Conservation (phyloP, 2,329 filamentous ascomycete genomes). For the Trichothecium roseum region DNA sequence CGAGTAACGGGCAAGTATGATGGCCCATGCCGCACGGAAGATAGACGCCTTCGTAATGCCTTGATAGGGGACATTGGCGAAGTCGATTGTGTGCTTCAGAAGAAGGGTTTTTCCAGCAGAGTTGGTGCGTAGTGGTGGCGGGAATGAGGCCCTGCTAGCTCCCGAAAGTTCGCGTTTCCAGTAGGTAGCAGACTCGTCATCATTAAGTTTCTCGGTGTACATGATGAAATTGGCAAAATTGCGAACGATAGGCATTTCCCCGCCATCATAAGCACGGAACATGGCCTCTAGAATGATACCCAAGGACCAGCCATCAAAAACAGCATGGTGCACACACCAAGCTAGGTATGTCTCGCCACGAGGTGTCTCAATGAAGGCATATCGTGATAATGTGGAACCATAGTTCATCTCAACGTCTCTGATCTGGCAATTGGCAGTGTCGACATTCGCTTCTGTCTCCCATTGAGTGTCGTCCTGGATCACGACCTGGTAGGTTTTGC, state of each 20-base stretch:
- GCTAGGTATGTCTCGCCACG: conserved; percentile 1
- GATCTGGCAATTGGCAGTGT: background rate
- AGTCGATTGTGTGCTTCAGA: background rate
- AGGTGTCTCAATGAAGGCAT: conserved; percentile 4
- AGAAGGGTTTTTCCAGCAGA: background rate
- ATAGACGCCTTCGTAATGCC: background rate
- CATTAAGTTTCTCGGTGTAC: conserved; percentile 23
- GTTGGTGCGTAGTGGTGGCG: background rate
- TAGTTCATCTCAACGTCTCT: conserved; percentile 3
- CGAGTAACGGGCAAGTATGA: background rate
- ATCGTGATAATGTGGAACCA: conserved; percentile 6
- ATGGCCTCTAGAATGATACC: conserved; percentile 4
- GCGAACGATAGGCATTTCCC: conserved; percentile 11
- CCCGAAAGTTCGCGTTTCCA: conserved; percentile 1
- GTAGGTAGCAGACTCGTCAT: background rate
- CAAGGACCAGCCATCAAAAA: conserved; percentile 11
- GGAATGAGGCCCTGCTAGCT: conserved; percentile 5
- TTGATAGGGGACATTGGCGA: background rate
- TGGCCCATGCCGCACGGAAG: background rate
- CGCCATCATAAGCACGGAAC: background rate
- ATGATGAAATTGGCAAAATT: conserved; percentile 29
- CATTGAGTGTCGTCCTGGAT: conserved; percentile 4
- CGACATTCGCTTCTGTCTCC: background rate
- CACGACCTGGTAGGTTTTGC: conserved; percentile 5
- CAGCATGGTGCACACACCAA: conserved; percentile 4